phyloP scores from a whole-genome alignment of 2,329 filamentous ascomycete genomes.

The Talaromyces marneffei region DNA sequence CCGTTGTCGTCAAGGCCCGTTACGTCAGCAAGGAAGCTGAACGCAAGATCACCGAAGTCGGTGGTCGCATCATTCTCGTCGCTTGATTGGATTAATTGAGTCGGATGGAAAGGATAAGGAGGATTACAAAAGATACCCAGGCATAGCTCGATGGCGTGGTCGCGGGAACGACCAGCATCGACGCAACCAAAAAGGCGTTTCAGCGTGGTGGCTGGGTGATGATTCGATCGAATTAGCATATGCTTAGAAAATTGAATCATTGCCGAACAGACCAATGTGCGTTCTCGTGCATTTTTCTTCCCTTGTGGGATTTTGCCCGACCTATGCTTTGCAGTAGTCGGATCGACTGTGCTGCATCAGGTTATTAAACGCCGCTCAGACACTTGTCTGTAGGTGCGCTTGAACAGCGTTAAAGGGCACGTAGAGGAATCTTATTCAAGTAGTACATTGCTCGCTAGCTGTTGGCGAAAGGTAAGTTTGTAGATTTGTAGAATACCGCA shows the following conservation, averaged over 20 bases:
- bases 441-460: no score
- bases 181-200: conserved; percentile 11
- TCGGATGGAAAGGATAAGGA: background rate
- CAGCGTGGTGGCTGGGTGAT: conserved; percentile 17
- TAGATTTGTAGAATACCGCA: background rate
- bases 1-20: conserved; percentile 87
- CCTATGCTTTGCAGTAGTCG: background rate
- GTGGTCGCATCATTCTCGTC: conserved; percentile 91
- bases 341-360: background rate
- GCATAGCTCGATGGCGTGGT: conserved; percentile 8
- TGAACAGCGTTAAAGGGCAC: background rate
- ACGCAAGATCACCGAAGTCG: conserved; percentile 97
- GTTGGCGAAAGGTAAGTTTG: background rate
- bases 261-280: conserved; percentile 17
- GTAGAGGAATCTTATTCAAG: background rate
- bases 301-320: background rate
- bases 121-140: conserved; percentile 10
- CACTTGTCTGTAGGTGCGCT: background rate
- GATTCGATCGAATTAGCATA: conserved; percentile 16
- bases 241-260: conserved; percentile 17
- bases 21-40: conserved; percentile 96
- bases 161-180: conserved; percentile 9
- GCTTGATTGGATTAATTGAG: conserved; percentile 54
- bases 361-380: background rate
- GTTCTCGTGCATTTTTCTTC: conserved; percentile 11